These are phyloP conservation scores for Aquilaria malaccensis DNA, from an alignment of 345 rosid genomes.

Conservation along the genomic window DNA sequence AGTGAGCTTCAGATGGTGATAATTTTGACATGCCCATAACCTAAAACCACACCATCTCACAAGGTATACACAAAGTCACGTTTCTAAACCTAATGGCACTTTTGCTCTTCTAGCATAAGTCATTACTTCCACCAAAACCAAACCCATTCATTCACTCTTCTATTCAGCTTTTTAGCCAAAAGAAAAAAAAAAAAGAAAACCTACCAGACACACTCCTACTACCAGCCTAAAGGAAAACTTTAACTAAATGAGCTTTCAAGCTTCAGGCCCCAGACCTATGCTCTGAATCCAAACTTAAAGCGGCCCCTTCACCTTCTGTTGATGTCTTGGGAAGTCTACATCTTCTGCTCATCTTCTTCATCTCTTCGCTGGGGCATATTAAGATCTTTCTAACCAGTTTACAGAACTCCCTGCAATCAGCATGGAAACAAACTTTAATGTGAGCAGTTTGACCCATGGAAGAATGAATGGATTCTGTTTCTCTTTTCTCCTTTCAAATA, in stretches of 20 bases:
- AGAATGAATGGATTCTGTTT: not conserved
- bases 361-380: conserved; percentile 49
- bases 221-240: conserved; percentile 8
- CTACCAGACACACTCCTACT: conserved; percentile 6
- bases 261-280: conserved; percentile 25
- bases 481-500: not conserved
- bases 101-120: not conserved
- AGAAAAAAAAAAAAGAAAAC: conserved; percentile 13
- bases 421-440: not conserved
- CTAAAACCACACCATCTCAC: conserved; percentile 17
- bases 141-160: conserved; percentile 5
- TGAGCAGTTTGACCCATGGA: not conserved
- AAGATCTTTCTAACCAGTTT: conserved; percentile 64
- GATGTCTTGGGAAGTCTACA: conserved; percentile 20
- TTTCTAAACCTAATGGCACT: conserved; percentile 14
- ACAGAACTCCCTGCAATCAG: conserved; percentile 57
- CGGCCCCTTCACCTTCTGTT: conserved; percentile 27
- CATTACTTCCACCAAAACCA: not conserved
- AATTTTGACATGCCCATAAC: conserved; percentile 10
- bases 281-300: conserved; percentile 35
- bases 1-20: conserved; percentile 4
- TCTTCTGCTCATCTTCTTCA: conserved; percentile 41
- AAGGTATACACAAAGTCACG: conserved; percentile 18
- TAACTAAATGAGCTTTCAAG: conserved; percentile 2
- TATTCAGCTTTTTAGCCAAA: conserved; percentile 9